Conservation (phyloP, 169 alveolate genomes). For the Plasmodium chabaudi region DNA sequence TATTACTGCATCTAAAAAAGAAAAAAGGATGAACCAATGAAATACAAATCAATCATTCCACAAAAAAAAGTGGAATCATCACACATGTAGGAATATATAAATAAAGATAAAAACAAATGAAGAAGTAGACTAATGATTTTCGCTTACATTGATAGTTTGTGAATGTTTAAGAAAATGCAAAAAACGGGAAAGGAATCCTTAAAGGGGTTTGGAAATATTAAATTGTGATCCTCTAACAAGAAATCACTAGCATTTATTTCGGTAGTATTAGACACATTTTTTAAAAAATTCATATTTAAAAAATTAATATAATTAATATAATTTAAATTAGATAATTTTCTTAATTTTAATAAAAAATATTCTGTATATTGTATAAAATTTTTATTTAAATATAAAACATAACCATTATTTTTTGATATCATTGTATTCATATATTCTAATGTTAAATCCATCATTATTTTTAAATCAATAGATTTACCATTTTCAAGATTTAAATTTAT, state of each 20-base stretch:
- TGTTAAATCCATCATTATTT: slow-evolving; percentile 42
- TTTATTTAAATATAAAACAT: slow-evolving; percentile 31
- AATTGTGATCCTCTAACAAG: slow-evolving; percentile 24
- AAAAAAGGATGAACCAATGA: neutral
- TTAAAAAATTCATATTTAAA: slow-evolving; percentile 27
- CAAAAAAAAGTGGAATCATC: neutral
- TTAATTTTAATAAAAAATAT: slow-evolving; percentile 42
- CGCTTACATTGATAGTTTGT: neutral
- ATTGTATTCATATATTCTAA: slow-evolving; percentile 49
- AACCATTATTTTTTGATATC: slow-evolving; percentile 64
- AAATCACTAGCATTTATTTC: neutral
- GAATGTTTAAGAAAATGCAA: slow-evolving; percentile 22
- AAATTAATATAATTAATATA: slow-evolving; percentile 40
- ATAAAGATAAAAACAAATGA: too few relatives aligned
- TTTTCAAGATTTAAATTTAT: slow-evolving; percentile 22
- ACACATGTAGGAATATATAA: neutral
- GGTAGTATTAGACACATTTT: slow-evolving; percentile 7
- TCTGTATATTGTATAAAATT: slow-evolving; percentile 2
- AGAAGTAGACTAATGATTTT: too few relatives aligned
- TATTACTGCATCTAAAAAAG: neutral
- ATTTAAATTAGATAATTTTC: slow-evolving; percentile 19
- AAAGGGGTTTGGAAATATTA: slow-evolving; percentile 45
- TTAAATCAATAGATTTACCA: slow-evolving; percentile 25
- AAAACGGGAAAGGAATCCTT: slow-evolving; percentile 36
- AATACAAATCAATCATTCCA: neutral